phyloP scores from a whole-genome alignment of 2,329 filamentous ascomycete species.

The Sporothrix variecibatus region DNA sequence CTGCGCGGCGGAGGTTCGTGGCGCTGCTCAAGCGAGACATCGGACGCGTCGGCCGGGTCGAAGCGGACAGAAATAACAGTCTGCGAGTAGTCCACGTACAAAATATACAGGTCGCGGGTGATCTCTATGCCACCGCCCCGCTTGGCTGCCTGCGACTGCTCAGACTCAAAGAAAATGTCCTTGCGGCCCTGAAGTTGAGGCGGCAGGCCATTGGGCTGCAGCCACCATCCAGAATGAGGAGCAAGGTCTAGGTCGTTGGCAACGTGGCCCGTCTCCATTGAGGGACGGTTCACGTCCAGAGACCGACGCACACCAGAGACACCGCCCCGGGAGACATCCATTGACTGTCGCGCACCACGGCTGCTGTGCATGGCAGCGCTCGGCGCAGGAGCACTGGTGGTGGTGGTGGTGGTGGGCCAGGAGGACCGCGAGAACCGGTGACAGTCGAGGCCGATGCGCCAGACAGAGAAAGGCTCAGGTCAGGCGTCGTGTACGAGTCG shows the following conservation, averaged over 20 bases:
- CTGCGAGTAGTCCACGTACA: conserved; percentile 96
- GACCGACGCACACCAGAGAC: conserved; percentile 56
- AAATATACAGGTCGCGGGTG: conserved; percentile 79
- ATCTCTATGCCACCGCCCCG: conserved; percentile 70
- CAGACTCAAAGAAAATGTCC: conserved; percentile 80
- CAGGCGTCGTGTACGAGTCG: conserved; percentile 51
- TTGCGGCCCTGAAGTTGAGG: conserved; percentile 79
- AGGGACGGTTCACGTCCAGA: conserved; percentile 73
- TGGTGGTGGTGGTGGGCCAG: conserved; percentile 44
- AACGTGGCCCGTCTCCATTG: conserved; percentile 78
- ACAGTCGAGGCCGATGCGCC: conserved; percentile 44
- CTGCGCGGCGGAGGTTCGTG: conserved; percentile 81
- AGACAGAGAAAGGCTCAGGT: conserved; percentile 32
- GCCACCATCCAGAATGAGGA: conserved; percentile 80
- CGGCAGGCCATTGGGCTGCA: conserved; percentile 74
- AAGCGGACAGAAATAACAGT: conserved; percentile 82
- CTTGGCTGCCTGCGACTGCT: conserved; percentile 71
- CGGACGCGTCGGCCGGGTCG: conserved; percentile 70
- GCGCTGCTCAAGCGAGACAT: conserved; percentile 77
- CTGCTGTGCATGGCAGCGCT: conserved; percentile 31
- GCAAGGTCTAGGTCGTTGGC: conserved; percentile 84
- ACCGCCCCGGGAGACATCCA: conserved; percentile 58
- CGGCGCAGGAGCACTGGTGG: conserved; percentile 36
- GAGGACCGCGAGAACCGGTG: conserved; percentile 39
- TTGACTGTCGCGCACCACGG: conserved; percentile 56